Base-by-base conservation (phyloP, 768 basidiomycete genomes). In the Sistotremastrum suecicum region DNA sequence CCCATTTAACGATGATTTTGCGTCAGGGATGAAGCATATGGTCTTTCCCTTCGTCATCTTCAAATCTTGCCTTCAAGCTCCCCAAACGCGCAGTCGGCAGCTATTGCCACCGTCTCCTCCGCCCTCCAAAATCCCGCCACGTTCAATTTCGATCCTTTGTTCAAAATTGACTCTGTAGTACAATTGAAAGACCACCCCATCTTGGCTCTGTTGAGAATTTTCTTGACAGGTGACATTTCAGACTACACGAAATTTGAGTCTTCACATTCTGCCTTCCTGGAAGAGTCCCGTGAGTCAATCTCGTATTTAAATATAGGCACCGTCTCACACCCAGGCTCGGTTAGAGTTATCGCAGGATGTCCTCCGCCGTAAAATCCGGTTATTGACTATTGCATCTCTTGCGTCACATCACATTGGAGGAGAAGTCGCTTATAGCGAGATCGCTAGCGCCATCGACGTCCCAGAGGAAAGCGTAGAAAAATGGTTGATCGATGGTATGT, bases 401-500 rank as follows among this genome's bases (percentile, higher is more conserved):
- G 82, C 77, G n/a, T 80, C 83, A 57, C 67, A 80, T 52, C 73
- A 85, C 56, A 71, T 87, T 34, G 84, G 85, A 6, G 74, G 75
- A 40, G 77, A 80, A 53, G 66, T 92, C 9, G 63, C 80, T 0
- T 91, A 91, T 60, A 59, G 74, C 7, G 72, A 70, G 54, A 75
- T 92, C 35, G 79, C 80, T 1, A 66, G 75, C 31, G 68, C 74
- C 8, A 63, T 91, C 39, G 74, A 84, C 51, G 75, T 87, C 5
- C 71, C 77, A 29, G 49, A 60, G 20, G 65, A 71, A 29, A 68
- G 84, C 48, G 85, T 91, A 31, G 89, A 91, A 59, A 78, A 74
- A 55, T 90, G 86, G 85, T 77, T 79, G 37, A 90, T 91, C 50
- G 85, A 90, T 63, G 80, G 87, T 88, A 56, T 49, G 68, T 51